phyloP scores from a whole-genome alignment of 140 eudicot genomes.

The Ambrosia hybrid region DNA sequence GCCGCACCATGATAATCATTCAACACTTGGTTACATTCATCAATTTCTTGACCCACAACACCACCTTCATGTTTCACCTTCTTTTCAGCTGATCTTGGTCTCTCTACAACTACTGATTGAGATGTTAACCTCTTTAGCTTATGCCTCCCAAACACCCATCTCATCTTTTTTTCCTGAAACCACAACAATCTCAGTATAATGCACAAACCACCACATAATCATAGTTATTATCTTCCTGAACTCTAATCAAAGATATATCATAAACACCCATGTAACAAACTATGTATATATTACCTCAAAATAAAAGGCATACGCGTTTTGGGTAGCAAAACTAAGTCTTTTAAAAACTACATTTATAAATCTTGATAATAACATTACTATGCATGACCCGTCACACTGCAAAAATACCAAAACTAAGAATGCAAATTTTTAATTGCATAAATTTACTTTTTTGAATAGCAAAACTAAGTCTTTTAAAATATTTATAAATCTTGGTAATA shows the following conservation, averaged over 20 bases:
- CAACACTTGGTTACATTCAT: slow-evolving; percentile 31
- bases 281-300: no score
- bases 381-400: no score
- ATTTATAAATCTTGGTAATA: no score
- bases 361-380: no score
- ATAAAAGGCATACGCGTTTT: no score
- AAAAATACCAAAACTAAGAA: no score
- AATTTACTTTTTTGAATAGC: slow-evolving; percentile 21
- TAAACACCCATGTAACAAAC: no score
- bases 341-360: no score
- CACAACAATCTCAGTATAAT: not conserved
- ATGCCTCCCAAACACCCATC: slow-evolving; percentile 54
- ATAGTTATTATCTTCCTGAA: no score
- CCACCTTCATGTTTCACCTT: slow-evolving; percentile 21
- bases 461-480: no score
- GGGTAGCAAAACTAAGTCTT: no score
- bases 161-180: slow-evolving; percentile 52
- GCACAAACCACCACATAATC: not conserved
- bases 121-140: slow-evolving; percentile 48
- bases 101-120: slow-evolving; percentile 38
- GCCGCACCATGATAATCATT: slow-evolving; percentile 44
- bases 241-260: no score
- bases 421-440: not conserved
- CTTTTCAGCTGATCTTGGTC: slow-evolving; percentile 31
- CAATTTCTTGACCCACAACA: slow-evolving; percentile 14